phyloP scores from a whole-genome alignment of 129 eudicot species.

The Logfia minima region DNA sequence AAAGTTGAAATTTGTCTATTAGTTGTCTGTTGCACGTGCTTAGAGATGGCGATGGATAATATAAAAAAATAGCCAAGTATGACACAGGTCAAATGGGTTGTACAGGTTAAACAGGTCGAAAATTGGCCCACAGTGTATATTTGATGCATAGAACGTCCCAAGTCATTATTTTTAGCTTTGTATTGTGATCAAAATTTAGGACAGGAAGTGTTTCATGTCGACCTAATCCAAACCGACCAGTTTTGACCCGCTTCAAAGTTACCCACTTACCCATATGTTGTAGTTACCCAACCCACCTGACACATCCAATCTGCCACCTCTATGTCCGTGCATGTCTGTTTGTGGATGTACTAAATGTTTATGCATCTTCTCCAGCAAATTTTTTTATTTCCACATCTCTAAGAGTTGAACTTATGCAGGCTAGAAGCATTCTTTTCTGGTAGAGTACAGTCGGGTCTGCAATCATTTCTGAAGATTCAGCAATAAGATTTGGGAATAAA shows the following conservation, averaged over 20 bases:
- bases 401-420: constrained; percentile 42
- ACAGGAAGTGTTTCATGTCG: neutral
- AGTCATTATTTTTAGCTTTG: neutral
- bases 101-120: neutral
- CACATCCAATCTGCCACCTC: neutral
- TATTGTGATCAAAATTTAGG: neutral
- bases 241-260: too few relatives aligned
- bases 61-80: neutral
- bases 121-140: neutral
- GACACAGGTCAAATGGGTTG: neutral
- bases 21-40: neutral
- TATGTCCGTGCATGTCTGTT: neutral
- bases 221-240: too few relatives aligned
- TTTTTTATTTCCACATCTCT: neutral
- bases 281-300: neutral
- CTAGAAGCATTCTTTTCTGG: constrained; percentile 70
- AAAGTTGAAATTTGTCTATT: neutral
- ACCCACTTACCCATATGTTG: too few relatives aligned
- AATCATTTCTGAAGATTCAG: constrained; percentile 58
- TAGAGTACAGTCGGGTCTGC: constrained; percentile 66
- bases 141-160: neutral
- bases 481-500: constrained; percentile 32
- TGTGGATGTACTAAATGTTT: neutral
- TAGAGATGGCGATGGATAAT: neutral
- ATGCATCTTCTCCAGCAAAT: neutral